Evolutionary conservation across 2,329 filamentous ascomycete genomes (phyloP).

Genomic region (Calonectria pauciramosa): DNA sequence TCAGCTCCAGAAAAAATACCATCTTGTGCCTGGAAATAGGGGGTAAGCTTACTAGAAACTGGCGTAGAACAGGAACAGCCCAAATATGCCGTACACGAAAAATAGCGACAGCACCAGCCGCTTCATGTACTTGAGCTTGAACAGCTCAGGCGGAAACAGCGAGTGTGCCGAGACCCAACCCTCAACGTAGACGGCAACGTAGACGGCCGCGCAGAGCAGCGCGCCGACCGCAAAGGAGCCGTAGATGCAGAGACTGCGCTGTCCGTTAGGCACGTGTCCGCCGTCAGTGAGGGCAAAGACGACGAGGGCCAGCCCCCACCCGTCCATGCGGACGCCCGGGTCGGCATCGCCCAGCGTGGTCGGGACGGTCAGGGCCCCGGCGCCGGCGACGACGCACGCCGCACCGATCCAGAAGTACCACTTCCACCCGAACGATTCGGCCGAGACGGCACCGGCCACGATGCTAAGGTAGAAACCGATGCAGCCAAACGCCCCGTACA

Average conservation of each 20-base stretch:
- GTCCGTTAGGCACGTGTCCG: slow-evolving; percentile 75
- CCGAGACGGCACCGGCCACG: slow-evolving; percentile 74
- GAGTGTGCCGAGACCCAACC: slow-evolving; percentile 78
- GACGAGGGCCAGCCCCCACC: slow-evolving; percentile 76
- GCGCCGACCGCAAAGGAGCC: slow-evolving; percentile 74
- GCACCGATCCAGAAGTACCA: slow-evolving; percentile 80
- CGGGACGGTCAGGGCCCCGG: slow-evolving; percentile 57
- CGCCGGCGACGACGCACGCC: slow-evolving; percentile 59
- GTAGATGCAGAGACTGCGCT: slow-evolving; percentile 79
- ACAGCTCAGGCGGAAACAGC: slow-evolving; percentile 77
- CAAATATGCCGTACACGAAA: slow-evolving; percentile 77
- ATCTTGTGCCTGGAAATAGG: slow-evolving; percentile 11
- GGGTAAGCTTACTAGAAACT: slow-evolving; percentile 71
- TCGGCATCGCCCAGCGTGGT: slow-evolving; percentile 47
- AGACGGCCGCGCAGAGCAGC: slow-evolving; percentile 71
- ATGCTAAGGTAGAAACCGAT: slow-evolving; percentile 75
- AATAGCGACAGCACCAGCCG: slow-evolving; percentile 72
- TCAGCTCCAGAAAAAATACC: background rate
- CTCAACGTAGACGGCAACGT: slow-evolving; percentile 80
- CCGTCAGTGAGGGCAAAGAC: slow-evolving; percentile 83
- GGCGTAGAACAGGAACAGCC: slow-evolving; percentile 77
- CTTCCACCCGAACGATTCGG: slow-evolving; percentile 72
- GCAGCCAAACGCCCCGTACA: slow-evolving; percentile 71
- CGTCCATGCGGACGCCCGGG: slow-evolving; percentile 71
- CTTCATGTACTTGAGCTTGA: slow-evolving; percentile 77